Conservation (phyloP, 2,329 filamentous ascomycete genomes). For the Sphaerulina vaccinii region DNA sequence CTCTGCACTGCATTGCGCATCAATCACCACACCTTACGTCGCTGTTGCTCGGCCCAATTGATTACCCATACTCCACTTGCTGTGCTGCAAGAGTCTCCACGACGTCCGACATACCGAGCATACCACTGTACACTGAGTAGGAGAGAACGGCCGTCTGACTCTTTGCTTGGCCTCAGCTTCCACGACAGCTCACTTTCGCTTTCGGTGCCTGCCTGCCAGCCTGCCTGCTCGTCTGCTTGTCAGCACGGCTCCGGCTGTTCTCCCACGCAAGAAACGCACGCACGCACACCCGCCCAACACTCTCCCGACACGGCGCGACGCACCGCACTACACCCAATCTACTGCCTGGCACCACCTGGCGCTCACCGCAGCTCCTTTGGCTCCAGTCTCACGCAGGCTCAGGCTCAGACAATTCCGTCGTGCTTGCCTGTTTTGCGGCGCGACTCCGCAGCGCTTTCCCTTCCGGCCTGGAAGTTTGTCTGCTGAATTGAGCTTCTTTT, state of each 20-base stretch:
- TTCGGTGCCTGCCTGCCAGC: conserved; percentile 5
- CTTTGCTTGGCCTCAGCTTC: not conserved
- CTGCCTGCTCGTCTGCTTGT: not conserved
- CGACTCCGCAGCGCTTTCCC: conserved; percentile 1
- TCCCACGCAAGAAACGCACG: not conserved
- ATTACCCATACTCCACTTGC: not conserved
- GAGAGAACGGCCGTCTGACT: too few relatives aligned
- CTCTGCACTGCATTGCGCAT: not conserved
- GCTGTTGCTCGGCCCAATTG: not conserved
- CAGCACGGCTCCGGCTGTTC: not conserved
- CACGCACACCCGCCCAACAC: not conserved
- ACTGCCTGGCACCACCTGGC: not conserved
- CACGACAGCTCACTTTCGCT: not conserved
- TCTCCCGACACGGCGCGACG: not conserved
- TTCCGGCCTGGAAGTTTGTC: conserved; percentile 3
- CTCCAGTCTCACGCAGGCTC: not conserved
- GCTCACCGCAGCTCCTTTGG: not conserved
- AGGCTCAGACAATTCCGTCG: not conserved
- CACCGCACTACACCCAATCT: not conserved
- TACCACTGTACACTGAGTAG: too few relatives aligned
- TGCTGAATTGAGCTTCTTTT: not conserved
- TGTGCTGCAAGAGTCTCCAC: not conserved
- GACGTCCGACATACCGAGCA: not conserved
- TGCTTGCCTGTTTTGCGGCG: not conserved
- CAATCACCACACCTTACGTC: not conserved